A percentile compares a stretch with the other conserved stretches of the same genome.
Evolutionary conservation across 2,329 filamentous ascomycete genomes (phyloP).

Genomic region (Ceratocystis lukuohia): DNA sequence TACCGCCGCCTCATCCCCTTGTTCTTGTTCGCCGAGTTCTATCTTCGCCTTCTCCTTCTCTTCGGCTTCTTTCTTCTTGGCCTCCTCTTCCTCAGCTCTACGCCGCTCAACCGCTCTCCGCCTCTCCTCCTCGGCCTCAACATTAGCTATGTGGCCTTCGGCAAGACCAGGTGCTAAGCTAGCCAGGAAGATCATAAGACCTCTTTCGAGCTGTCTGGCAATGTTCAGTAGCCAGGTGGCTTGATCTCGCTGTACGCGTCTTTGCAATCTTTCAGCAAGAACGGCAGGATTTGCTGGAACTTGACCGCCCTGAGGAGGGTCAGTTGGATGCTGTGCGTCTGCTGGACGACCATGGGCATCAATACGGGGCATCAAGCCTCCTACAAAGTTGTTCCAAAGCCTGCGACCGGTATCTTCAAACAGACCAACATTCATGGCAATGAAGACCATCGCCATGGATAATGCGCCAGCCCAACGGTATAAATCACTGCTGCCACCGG

Average conservation of each 20-base stretch:
- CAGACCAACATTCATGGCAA: constrained; percentile 45
- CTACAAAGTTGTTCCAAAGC: constrained; percentile 41
- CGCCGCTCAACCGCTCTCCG: constrained; percentile 30
- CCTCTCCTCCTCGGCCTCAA: constrained; percentile 40
- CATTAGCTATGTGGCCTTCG: constrained; percentile 48
- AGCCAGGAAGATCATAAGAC: constrained; percentile 49
- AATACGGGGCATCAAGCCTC: constrained; percentile 39
- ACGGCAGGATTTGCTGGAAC: constrained; percentile 30
- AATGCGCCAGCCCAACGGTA: constrained; percentile 44
- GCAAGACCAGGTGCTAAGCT: constrained; percentile 53
- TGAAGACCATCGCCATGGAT: constrained; percentile 40
- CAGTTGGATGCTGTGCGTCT: constrained; percentile 23
- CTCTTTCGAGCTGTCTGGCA: constrained; percentile 35
- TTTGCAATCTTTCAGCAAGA: constrained; percentile 42
- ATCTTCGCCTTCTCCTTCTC: constrained; percentile 5
- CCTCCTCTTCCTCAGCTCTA: constrained; percentile 23
- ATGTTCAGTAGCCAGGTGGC: constrained; percentile 38
- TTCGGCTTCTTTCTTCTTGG: constrained; percentile 20
- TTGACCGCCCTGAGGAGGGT: not conserved
- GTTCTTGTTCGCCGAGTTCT: not conserved
- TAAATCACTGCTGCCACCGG: constrained; percentile 44
- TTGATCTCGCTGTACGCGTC: constrained; percentile 33
- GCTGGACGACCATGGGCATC: constrained; percentile 29
- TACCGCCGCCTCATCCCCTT: not conserved
- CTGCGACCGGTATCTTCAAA: constrained; percentile 44